Percentiles rank a stretch among this genome's conserved stretches.
phyloP scores from a whole-genome alignment of 129 eudicot genomes.

The Lactuca sativa region DNA sequence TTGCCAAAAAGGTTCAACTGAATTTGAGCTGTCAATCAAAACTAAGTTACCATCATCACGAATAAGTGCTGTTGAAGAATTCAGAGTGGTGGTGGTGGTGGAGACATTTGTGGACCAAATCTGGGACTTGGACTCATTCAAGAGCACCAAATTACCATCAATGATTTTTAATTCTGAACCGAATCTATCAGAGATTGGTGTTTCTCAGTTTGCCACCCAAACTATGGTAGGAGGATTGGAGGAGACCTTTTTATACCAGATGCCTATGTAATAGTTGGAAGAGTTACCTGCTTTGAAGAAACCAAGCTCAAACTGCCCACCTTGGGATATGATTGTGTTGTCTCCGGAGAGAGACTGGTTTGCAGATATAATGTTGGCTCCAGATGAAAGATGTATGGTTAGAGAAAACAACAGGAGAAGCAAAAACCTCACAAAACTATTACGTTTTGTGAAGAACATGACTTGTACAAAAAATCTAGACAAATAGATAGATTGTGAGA shows the following conservation, averaged over 20 bases:
- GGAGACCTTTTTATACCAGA: too few species aligned
- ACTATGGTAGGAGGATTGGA: too few species aligned
- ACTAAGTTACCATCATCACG: constrained; percentile 56
- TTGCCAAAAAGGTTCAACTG: constrained; percentile 52
- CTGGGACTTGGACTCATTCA: constrained; percentile 33
- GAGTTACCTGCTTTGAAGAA: too few species aligned
- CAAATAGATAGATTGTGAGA: neutral
- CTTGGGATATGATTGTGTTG: constrained; percentile 46
- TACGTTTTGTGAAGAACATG: neutral
- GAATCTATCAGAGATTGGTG: constrained; percentile 27
- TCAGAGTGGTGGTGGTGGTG: constrained; percentile 16
- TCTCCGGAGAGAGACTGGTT: constrained; percentile 59
- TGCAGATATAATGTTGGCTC: constrained; percentile 40
- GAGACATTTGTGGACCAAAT: constrained; percentile 69
- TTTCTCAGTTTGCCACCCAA: too few species aligned
- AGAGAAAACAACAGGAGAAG: constrained; percentile 19
- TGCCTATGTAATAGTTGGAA: too few species aligned
- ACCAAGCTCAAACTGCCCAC: constrained; percentile 52
- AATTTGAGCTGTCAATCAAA: constrained; percentile 37
- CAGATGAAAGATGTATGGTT: constrained; percentile 17
- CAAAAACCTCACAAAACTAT: neutral
- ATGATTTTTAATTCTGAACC: constrained; percentile 40
- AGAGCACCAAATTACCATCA: constrained; percentile 57
- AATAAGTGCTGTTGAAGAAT: constrained; percentile 43
- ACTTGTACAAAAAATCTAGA: constrained; percentile 14